Evolutionary conservation across 768 basidiomycete genomes (phyloP).

Genomic region (Phaffia tasmanica): DNA sequence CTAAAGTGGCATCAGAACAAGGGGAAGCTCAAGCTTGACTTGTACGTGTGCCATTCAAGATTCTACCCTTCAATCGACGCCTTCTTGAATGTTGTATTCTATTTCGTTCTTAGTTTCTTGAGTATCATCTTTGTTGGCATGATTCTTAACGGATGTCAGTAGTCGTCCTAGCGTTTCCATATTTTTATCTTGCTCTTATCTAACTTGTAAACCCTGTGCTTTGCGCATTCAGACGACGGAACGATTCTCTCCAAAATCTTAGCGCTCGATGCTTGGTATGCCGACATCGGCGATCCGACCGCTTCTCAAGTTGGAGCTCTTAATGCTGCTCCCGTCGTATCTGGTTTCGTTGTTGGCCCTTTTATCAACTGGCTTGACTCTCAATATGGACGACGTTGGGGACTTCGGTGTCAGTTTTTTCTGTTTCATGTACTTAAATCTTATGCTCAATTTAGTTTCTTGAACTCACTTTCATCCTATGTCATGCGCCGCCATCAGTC

Average conservation of each 20-base stretch:
- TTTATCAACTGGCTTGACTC: constrained; percentile 38
- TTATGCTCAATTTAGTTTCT: neutral
- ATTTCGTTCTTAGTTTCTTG: constrained; percentile 33
- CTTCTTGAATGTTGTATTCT: neutral
- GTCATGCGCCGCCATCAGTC: constrained; percentile 28
- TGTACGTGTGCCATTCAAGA: constrained; percentile 30
- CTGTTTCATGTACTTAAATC: neutral
- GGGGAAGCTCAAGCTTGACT: constrained; percentile 39
- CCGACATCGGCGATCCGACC: constrained; percentile 35
- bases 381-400: constrained; percentile 37
- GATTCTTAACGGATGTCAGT: constrained; percentile 37
- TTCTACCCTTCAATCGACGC: neutral
- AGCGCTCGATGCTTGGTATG: constrained; percentile 38
- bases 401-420: constrained; percentile 36
- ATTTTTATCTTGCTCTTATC: neutral
- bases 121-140: constrained; percentile 39
- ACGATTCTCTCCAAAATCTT: constrained; percentile 37
- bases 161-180: neutral
- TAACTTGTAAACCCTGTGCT: neutral
- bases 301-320: constrained; percentile 35
- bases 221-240: constrained; percentile 34
- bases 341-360: constrained; percentile 38
- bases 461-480: neutral
- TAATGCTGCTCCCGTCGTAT: constrained; percentile 36
- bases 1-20: constrained; percentile 37